Evolutionary conservation across 345 rosid species (phyloP).

Genomic region (Salix udensis): DNA sequence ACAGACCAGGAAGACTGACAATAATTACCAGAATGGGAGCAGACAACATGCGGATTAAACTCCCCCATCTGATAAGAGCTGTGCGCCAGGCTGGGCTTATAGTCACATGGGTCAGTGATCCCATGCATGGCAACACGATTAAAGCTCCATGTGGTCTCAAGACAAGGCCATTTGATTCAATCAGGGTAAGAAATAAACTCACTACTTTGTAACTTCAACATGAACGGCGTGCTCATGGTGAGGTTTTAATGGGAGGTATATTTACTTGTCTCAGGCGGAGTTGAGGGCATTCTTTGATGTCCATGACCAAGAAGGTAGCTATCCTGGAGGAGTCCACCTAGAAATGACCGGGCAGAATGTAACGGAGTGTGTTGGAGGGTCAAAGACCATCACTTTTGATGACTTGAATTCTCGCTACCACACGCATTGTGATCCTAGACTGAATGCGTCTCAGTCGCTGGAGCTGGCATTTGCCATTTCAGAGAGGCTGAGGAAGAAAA

Average conservation of each 20-base stretch:
- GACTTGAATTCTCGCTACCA: constrained; percentile 55
- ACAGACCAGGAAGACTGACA: constrained; percentile 56
- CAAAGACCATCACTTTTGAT: constrained; percentile 48
- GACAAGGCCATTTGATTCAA: constrained; percentile 57
- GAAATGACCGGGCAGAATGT: constrained; percentile 65
- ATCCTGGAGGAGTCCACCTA: constrained; percentile 53
- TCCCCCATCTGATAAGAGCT: constrained; percentile 55
- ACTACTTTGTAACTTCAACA: neutral
- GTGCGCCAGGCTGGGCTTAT: constrained; percentile 58
- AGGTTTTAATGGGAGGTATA: neutral
- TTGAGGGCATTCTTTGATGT: constrained; percentile 58
- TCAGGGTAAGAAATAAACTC: constrained; percentile 24
- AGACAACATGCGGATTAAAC: constrained; percentile 62
- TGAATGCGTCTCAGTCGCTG: constrained; percentile 56
- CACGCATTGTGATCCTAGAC: constrained; percentile 52
- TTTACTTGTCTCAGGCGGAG: constrained; percentile 35
- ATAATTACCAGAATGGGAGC: constrained; percentile 64
- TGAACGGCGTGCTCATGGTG: neutral
- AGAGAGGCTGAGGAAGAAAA: constrained; percentile 42
- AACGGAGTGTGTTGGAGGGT: constrained; percentile 59
- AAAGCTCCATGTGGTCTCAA: constrained; percentile 60
- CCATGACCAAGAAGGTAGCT: constrained; percentile 61
- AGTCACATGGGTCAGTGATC: constrained; percentile 72
- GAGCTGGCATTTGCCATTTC: constrained; percentile 56
- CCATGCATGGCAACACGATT: constrained; percentile 69